Conservation (phyloP, 148 eudicot species). For the Rheum nobile region DNA sequence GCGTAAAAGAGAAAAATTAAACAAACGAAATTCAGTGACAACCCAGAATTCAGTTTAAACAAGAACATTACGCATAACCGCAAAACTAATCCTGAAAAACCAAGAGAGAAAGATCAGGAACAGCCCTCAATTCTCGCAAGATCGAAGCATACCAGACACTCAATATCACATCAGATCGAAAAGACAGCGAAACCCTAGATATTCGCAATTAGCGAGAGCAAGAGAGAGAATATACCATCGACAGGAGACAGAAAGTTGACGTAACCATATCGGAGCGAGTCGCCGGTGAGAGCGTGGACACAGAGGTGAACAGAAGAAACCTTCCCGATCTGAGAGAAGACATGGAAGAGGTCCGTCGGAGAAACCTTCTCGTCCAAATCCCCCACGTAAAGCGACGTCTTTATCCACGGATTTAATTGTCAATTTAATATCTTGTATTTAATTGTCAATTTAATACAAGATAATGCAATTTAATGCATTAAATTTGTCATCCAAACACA, state of each 20-base stretch:
- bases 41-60: too few species aligned
- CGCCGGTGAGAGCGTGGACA: conserved; percentile 18
- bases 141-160: not conserved
- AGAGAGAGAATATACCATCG: too few species aligned
- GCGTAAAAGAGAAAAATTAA: too few species aligned
- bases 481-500: too few species aligned
- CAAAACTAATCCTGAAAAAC: not conserved
- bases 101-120: not conserved
- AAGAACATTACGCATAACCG: not conserved
- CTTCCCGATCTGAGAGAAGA: too few species aligned
- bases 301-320: conserved; percentile 41
- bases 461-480: too few species aligned
- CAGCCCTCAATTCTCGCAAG: not conserved
- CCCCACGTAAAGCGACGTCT: conserved; percentile 38
- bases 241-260: conserved; percentile 30
- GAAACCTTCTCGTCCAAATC: conserved; percentile 37
- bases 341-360: conserved; percentile 19
- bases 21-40: too few species aligned
- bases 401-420: not conserved
- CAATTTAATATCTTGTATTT: too few species aligned
- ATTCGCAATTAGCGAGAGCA: not conserved
- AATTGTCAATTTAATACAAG: too few species aligned
- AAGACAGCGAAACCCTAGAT: not conserved
- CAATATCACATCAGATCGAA: not conserved
- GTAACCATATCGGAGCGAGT: conserved; percentile 44